phyloP scores from a whole-genome alignment of 192 early-diverging fungal species.

The Coemansia asiatica region DNA sequence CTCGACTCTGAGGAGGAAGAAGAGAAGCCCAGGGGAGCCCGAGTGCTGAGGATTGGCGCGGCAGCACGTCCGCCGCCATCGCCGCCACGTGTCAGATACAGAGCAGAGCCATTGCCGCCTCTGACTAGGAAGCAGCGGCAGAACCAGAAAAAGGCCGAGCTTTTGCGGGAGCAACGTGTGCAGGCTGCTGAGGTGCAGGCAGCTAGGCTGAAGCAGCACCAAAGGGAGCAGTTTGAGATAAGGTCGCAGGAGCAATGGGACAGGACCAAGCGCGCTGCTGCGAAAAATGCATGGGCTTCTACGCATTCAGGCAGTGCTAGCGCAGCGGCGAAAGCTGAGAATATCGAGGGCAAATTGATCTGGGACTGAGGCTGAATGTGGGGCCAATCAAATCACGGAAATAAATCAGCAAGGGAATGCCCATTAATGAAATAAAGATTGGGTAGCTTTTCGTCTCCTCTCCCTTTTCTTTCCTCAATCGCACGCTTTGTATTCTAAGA shows the following conservation, averaged over 20 bases:
- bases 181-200: slow-evolving; percentile 56
- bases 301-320: no score
- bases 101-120: slow-evolving; percentile 17
- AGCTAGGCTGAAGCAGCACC: slow-evolving; percentile 60
- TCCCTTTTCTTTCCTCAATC: neutral
- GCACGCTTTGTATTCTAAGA: no score
- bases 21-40: slow-evolving; percentile 1
- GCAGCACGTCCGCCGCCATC: slow-evolving; percentile 22
- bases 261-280: slow-evolving; percentile 20
- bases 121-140: slow-evolving; percentile 66
- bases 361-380: slow-evolving; percentile 26
- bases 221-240: slow-evolving; percentile 49
- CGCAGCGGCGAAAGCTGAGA: slow-evolving; percentile 7
- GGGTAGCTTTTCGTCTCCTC: neutral
- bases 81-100: slow-evolving; percentile 6
- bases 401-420: neutral
- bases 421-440: neutral
- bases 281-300: neutral
- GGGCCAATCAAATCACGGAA: neutral
- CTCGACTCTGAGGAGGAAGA: slow-evolving; percentile 18
- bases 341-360: slow-evolving; percentile 40
- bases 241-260: slow-evolving; percentile 48
- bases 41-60: slow-evolving; percentile 41
- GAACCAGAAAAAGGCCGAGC: slow-evolving; percentile 58
- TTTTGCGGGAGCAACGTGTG: slow-evolving; percentile 59